Conservation (phyloP, 192 early-diverging fungal genomes). For the Pilaira anomala region DNA sequence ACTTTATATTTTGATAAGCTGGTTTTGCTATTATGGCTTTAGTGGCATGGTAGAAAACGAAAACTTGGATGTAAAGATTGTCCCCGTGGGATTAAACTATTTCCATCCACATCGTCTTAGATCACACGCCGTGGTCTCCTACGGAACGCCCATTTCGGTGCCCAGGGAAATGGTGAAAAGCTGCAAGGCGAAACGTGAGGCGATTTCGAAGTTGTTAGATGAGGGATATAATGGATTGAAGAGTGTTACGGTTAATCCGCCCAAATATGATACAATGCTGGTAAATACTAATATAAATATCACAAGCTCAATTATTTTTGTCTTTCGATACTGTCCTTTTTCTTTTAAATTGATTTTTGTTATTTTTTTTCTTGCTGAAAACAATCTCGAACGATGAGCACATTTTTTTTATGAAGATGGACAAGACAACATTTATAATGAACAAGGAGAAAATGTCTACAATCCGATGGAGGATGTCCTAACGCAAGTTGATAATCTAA, state of each 20-base stretch:
- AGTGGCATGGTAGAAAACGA: conserved; percentile 84
- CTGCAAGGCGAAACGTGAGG: conserved; percentile 77
- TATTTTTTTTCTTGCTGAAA: too few species aligned
- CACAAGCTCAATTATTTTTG: too few species aligned
- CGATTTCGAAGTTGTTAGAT: conserved; percentile 73
- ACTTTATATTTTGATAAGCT: conserved; percentile 49
- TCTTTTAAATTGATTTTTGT: too few species aligned
- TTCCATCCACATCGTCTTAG: conserved; percentile 93
- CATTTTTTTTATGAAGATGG: too few species aligned
- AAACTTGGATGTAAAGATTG: conserved; percentile 81
- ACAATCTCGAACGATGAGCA: too few species aligned
- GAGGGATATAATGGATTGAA: conserved; percentile 72
- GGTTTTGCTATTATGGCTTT: conserved; percentile 80
- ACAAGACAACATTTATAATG: conserved; percentile 4
- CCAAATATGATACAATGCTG: conserved; percentile 88
- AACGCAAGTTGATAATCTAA: background rate
- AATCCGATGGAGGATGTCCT: conserved; percentile 1
- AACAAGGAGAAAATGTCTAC: background rate
- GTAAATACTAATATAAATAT: too few species aligned
- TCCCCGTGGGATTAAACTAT: conserved; percentile 85
- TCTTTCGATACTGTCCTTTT: too few species aligned
- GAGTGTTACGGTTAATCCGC: conserved; percentile 87
- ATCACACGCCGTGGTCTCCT: conserved; percentile 91
- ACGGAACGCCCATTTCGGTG: conserved; percentile 83
- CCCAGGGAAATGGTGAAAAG: conserved; percentile 72